Evolutionary conservation across 495 filamentous ascomycete species (phyloP), one percentile per base, ranked within the genome.

Genomic region (Pseudoneurospora amorphoporcata): DNA sequence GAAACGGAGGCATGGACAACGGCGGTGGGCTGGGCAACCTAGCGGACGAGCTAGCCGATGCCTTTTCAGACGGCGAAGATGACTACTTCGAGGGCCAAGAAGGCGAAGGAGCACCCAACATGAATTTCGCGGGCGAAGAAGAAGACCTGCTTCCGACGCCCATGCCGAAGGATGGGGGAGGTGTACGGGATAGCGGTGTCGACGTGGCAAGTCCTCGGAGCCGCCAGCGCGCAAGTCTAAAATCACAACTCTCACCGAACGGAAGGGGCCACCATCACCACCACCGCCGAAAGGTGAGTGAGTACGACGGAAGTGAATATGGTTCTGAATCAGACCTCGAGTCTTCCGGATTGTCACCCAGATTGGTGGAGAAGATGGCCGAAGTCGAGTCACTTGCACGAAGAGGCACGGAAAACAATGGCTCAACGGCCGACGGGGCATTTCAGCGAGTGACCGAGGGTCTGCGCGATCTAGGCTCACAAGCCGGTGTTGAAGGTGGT

Each of bases 401-500:
- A 69, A 84, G 92, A 73, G 92, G 92, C 5, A 86, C 90, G 14
- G 91, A 93, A 77, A 90, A 86, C 75, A 91, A 90, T 75, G 92
- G 90, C 10, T 90, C 88, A 40, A 83, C 89, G 43, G 83, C 84
- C 17, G 93, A 95, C 77, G 85, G 85, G 69, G 87, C 92, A 10
- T 89, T 96, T 70, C 82, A 87, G 75, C 85, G 93, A 45, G 87
- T 95, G 35, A 89, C 92, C 19, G 90, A 92, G 14, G 86, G 86
- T 3, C 84, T 97, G 71, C 88, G 88, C 76, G 92, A 95, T 79
- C 84, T 98, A 32, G 90, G 92, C 9, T 90, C 89, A n/a, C 94
- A 97, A 80, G 89, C 91, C 53, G 86, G 87, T 6, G 89, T 96
- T 40, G 93, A 97, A 80, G 90, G 91, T 47, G 90, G 90, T 77